Conservation (phyloP, 2,329 filamentous ascomycete genomes). For the Parafenestella ontariensis region DNA sequence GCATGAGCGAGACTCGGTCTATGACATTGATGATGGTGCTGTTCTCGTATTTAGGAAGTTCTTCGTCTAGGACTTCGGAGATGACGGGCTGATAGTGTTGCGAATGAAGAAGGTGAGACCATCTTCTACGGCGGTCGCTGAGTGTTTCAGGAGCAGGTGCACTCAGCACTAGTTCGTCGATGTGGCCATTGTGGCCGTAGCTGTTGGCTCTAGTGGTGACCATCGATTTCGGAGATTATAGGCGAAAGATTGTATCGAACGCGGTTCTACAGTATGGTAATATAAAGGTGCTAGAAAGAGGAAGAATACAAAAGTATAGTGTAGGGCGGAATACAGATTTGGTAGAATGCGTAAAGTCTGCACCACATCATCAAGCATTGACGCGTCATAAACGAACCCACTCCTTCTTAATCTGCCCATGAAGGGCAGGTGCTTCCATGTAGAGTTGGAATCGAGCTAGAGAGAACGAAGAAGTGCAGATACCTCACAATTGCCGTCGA, state of each 20-base stretch:
- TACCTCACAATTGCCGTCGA: not conserved
- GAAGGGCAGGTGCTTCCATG: not conserved
- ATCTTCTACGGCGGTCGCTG: conserved; percentile 18
- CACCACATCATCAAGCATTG: not conserved
- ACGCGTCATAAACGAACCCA: not conserved
- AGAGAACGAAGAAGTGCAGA: not conserved
- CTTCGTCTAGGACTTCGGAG: conserved; percentile 28
- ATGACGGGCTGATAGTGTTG: conserved; percentile 33
- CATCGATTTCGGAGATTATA: not conserved
- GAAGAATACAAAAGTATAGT: too few relatives aligned
- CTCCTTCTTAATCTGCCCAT: not conserved
- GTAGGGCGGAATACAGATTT: not conserved
- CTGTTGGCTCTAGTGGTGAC: conserved; percentile 6
- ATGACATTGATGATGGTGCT: conserved; percentile 19
- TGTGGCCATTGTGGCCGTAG: not conserved
- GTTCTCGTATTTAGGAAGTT: conserved; percentile 32
- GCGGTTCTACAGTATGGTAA: not conserved
- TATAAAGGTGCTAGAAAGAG: too few relatives aligned
- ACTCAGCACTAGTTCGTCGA: too few relatives aligned
- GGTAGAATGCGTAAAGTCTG: not conserved
- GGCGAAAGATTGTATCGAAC: not conserved
- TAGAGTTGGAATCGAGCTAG: not conserved
- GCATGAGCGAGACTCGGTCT: conserved; percentile 17
- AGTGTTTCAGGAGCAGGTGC: conserved; percentile 9
- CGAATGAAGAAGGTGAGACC: conserved; percentile 21